Evolutionary conservation across 192 early-diverging fungal genomes (phyloP), one percentile per base, ranked within the genome.

Genomic region (Polychytrium aggregatum): DNA sequence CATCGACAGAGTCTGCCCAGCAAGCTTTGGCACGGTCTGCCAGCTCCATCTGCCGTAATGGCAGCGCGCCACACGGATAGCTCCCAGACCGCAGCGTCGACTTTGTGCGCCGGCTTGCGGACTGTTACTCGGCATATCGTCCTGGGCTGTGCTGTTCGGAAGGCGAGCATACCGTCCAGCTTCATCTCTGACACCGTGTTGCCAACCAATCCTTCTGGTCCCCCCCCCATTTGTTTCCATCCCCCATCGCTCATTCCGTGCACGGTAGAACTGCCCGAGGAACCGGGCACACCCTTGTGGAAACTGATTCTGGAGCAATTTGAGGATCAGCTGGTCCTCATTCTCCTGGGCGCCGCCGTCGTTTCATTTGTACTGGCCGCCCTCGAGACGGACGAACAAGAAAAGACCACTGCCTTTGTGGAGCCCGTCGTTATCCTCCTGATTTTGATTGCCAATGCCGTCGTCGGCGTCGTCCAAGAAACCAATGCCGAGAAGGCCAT

Each of bases 381-480:
- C 13, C 68, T 97, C 28, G 96, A 99, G 44, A 65, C 55, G 5
- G 58, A 59, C 16, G 72, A 70, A 53, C 79, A 87, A 39, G 79
- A 78, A 11, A 37, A 62, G 44, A 58, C 64, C 18, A 89, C 96
- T 2, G 94, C 92, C 9, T 97, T 87, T 72, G 93, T 99, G 22
- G 96, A 99, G 68, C 96, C 96, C 3, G 70, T 91, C 49, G 96
- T 99, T 17, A 99, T 99, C 58, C 70, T 99, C 46, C 70, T 99
- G 44, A 99, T 99, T 54, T 70, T 99, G 51, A 87, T 99, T 56
- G 92, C 92, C 39, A 99, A 99, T 57, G 92, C 96, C 3, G 85
- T 82, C 6, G 93, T 99, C 28, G 96, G 96, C 43, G 92, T 97
- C 14, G 64, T 95, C 21, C 93, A 99, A 67, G 96, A 99, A 70